Percentiles rank a stretch among this genome's conserved stretches.
phyloP scores from a whole-genome alignment of 345 rosid species.

The Dimocarpus longan region DNA sequence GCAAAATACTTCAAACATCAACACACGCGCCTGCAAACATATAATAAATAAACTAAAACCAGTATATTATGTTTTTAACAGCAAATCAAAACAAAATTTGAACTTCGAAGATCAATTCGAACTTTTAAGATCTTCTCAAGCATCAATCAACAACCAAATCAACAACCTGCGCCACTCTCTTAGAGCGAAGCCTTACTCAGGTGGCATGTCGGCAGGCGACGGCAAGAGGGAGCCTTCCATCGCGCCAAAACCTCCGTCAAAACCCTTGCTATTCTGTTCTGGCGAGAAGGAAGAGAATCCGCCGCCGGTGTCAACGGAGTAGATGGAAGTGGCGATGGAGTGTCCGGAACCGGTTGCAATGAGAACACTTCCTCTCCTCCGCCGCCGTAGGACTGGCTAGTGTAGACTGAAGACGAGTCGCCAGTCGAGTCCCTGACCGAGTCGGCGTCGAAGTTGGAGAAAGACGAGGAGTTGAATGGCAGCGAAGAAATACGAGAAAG shows the following conservation, averaged over 20 bases:
- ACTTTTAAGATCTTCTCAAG: not conserved
- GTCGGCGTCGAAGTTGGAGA: conserved; percentile 38
- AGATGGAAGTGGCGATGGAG: conserved; percentile 30
- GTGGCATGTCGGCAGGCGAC: conserved; percentile 48
- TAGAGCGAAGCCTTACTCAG: conserved; percentile 68
- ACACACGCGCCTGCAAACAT: not conserved
- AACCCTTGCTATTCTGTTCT: conserved; percentile 35
- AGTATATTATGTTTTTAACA: too few species aligned
- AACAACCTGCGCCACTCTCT: conserved; percentile 83
- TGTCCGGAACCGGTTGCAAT: conserved; percentile 33
- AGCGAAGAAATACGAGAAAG: conserved; percentile 50
- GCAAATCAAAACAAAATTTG: not conserved
- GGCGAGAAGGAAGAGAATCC: conserved; percentile 46
- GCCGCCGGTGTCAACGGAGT: conserved; percentile 20
- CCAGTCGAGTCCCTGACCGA: too few species aligned
- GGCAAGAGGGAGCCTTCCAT: conserved; percentile 55
- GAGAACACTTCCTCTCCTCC: conserved; percentile 41
- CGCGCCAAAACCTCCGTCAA: conserved; percentile 30
- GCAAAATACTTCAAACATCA: too few species aligned
- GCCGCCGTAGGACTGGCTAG: conserved; percentile 25
- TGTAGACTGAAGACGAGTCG: too few species aligned
- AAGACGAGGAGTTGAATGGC: conserved; percentile 50
- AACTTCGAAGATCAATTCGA: too few species aligned
- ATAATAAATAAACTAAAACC: not conserved
- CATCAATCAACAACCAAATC: not conserved